Conservation (phyloP, 106 monocot genomes). For the Ottelia alismoides region DNA sequence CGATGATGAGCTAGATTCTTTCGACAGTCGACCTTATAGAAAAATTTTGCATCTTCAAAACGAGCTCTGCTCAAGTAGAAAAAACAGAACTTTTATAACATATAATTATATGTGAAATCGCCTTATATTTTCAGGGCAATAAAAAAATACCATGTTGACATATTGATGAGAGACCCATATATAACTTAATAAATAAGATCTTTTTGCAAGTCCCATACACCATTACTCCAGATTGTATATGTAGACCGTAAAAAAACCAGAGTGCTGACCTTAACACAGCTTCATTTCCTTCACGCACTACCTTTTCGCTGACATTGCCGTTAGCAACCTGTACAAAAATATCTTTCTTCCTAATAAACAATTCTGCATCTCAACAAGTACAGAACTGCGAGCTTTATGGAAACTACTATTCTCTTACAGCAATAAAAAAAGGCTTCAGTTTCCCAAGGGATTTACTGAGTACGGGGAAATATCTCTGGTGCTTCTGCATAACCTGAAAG, state of each 20-base stretch:
- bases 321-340: constrained; percentile 68
- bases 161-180: no score
- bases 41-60: constrained; percentile 95
- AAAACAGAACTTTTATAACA: no score
- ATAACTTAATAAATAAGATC: no score
- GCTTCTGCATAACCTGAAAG: constrained; percentile 98
- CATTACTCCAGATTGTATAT: no score
- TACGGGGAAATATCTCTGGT: constrained; percentile 88
- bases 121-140: no score
- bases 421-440: constrained; percentile 70
- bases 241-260: no score
- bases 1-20: constrained; percentile 79
- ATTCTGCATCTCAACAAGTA: not conserved
- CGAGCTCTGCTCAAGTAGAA: constrained; percentile 56
- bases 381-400: not conserved
- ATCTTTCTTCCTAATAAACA: not conserved
- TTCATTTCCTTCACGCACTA: constrained; percentile 90
- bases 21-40: constrained; percentile 73
- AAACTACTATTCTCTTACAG: constrained; percentile 48
- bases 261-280: constrained; percentile 66
- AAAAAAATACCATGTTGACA: no score
- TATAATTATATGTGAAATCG: no score
- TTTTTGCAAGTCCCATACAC: no score
- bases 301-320: constrained; percentile 49
- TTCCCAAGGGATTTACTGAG: constrained; percentile 36